Conservation (phyloP, 768 basidiomycete species). For the Serendipita indica region DNA sequence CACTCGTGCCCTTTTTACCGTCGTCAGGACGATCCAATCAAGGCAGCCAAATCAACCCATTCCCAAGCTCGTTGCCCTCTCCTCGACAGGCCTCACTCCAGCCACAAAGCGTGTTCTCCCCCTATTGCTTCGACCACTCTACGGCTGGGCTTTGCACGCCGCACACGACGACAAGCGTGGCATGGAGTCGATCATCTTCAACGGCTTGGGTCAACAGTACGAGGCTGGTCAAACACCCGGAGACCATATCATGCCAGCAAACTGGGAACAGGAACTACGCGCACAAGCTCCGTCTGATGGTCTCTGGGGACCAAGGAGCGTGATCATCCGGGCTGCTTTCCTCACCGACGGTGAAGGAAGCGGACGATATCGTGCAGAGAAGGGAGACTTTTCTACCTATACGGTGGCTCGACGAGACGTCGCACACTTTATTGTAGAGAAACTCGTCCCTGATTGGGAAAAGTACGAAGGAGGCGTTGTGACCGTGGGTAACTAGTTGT, state of each 20-base stretch:
- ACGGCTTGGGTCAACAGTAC: background rate
- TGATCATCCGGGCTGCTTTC: conserved; percentile 43
- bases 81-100: conserved; percentile 37
- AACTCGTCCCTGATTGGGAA: conserved; percentile 32
- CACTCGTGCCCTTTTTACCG: conserved; percentile 40
- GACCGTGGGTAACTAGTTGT: conserved; percentile 35
- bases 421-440: conserved; percentile 47
- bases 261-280: conserved; percentile 33
- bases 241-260: conserved; percentile 29
- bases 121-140: conserved; percentile 33
- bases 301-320: conserved; percentile 27
- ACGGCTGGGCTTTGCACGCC: conserved; percentile 28
- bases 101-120: conserved; percentile 34
- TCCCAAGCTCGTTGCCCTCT: conserved; percentile 40
- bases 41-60: conserved; percentile 16
- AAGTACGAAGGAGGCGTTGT: conserved; percentile 38
- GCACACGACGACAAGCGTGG: conserved; percentile 52
- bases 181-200: conserved; percentile 28
- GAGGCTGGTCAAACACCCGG: conserved; percentile 20
- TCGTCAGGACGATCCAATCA: conserved; percentile 21
- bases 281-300: conserved; percentile 29
- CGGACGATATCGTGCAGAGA: conserved; percentile 21
- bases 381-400: conserved; percentile 24
- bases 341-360: conserved; percentile 42
- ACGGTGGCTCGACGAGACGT: conserved; percentile 50